Evolutionary conservation across 208 protist genomes (phyloP).

Genomic region (Polymyxa betae): DNA sequence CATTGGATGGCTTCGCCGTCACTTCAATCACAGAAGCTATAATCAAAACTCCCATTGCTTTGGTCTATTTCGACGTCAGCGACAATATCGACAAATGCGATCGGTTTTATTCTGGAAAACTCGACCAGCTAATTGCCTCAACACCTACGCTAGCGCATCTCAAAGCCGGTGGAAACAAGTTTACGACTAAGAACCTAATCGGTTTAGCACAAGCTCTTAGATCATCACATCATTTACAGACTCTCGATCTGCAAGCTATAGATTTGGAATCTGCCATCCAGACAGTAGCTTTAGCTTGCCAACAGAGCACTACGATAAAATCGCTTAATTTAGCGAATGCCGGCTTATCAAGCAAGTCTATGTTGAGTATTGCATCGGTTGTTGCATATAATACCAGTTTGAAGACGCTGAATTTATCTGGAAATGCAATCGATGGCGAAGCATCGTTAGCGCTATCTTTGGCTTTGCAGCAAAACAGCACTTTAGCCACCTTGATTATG

Average conservation of each 20-base stretch:
- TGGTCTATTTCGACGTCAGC: neutral
- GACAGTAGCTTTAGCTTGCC: neutral
- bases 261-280: neutral
- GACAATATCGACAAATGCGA: neutral
- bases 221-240: neutral
- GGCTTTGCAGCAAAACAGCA: neutral
- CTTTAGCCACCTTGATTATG: neutral
- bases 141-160: neutral
- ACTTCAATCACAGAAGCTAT: neutral
- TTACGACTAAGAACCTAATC: neutral
- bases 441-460: neutral
- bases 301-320: neutral
- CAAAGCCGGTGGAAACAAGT: neutral
- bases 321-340: neutral
- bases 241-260: neutral
- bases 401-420: neutral
- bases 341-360: neutral
- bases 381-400: slow-evolving; percentile 24
- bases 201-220: neutral
- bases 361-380: neutral
- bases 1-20: neutral
- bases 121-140: neutral
- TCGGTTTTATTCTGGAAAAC: neutral
- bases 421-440: neutral
- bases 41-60: neutral